These are phyloP conservation scores for Vairimorpha apis DNA, from an alignment of 371 early-diverging fungal genomes.

Conservation along the genomic window DNA sequence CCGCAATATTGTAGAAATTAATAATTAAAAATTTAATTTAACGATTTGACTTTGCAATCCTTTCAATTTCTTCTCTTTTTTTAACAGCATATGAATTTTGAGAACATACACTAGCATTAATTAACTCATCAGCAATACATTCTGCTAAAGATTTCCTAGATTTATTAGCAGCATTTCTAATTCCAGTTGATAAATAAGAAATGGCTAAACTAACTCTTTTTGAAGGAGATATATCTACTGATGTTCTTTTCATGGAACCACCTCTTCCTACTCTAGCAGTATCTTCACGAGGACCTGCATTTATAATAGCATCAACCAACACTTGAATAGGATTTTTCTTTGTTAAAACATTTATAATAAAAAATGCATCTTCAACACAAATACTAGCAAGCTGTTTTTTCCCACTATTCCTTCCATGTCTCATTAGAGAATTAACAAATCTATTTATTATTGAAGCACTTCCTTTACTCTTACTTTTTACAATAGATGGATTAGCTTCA, in stretches of 20 bases:
- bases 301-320: constrained; percentile 95
- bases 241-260: constrained; percentile 99
- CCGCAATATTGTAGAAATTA: not conserved
- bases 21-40: constrained; percentile 64
- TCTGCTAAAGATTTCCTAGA: constrained; percentile 97
- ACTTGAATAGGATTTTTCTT: constrained; percentile 97
- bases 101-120: constrained; percentile 76
- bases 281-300: constrained; percentile 99
- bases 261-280: constrained; percentile 97
- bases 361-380: constrained; percentile 96
- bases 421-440: constrained; percentile 97
- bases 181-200: constrained; percentile 84
- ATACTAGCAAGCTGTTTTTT: constrained; percentile 98
- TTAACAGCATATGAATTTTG: constrained; percentile 66
- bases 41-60: constrained; percentile 84
- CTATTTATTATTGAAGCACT: constrained; percentile 97
- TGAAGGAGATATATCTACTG: constrained; percentile 98
- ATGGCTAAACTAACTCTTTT: constrained; percentile 96
- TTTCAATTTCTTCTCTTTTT: constrained; percentile 99
- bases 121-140: constrained; percentile 98
- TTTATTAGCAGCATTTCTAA: constrained; percentile 78
- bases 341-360: constrained; percentile 94
- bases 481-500: constrained; percentile 50
- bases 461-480: constrained; percentile 55
- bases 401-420: constrained; percentile 99